Percentiles rank a stretch among this genome's conserved stretches.
Conservation (phyloP, 169 alveolate species). For the Cryptosporidium viatorum region DNA sequence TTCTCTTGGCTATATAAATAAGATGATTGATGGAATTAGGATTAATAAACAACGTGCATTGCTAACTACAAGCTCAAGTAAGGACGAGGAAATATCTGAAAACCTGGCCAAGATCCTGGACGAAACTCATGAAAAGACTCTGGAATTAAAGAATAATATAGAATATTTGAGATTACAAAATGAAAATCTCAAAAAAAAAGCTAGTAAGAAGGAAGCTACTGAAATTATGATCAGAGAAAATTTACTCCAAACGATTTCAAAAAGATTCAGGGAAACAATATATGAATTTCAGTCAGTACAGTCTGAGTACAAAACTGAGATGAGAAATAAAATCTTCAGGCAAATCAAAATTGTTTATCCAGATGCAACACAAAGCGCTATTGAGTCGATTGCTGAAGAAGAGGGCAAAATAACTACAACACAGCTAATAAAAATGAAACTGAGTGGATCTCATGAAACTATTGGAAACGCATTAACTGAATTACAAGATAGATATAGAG, state of each 20-base stretch:
- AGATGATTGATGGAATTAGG: conserved; percentile 49
- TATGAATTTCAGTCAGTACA: conserved; percentile 76
- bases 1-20: conserved; percentile 52
- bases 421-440: conserved; percentile 76
- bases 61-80: conserved; percentile 50
- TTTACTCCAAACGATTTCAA: conserved; percentile 76
- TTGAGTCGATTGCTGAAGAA: conserved; percentile 73
- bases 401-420: conserved; percentile 76
- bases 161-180: conserved; percentile 74
- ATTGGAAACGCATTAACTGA: conserved; percentile 85
- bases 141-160: conserved; percentile 65
- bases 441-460: conserved; percentile 84
- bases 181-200: conserved; percentile 28
- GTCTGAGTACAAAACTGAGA: conserved; percentile 56
- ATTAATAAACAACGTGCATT: conserved; percentile 62
- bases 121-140: conserved; percentile 62
- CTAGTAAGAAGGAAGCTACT: conserved; percentile 27
- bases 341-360: conserved; percentile 80
- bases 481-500: conserved; percentile 87
- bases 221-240: conserved; percentile 77
- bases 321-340: conserved; percentile 73
- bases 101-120: conserved; percentile 68
- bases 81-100: conserved; percentile 60
- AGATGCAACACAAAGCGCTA: conserved; percentile 74
- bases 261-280: conserved; percentile 76